Base-by-base conservation (phyloP, 495 filamentous ascomycete genomes). In the Annulohypoxylon bovei region DNA sequence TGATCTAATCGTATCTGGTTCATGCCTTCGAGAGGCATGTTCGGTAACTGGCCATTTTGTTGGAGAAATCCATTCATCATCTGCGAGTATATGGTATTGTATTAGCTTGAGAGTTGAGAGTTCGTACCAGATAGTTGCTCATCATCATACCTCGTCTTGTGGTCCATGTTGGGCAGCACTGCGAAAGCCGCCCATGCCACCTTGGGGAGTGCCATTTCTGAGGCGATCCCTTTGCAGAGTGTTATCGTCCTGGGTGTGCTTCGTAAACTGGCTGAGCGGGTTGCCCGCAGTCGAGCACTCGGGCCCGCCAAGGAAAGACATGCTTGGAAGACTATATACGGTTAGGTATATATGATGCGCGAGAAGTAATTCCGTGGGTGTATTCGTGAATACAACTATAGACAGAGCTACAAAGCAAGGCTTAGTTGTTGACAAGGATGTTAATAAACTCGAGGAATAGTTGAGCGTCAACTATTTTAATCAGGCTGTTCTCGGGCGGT, bases 271-370 rank as follows among this genome's bases (percentile, higher is more conserved):
- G 74, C 91, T 93, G 63, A 99, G 90, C 59, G 96, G 96, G 80
- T 98, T 99, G 74, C 90, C 93, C 58, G 92, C 94, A 42, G 95
- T 97, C 50, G 95, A 98, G 85, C 95, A 99, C 81, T 98, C 95
- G 8, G 75, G 68, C 70, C 94, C 92, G 71, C 95, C 92, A 68
- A 97, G 86, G 78, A 99, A 97, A 22, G 94, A 96, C 95, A 97
- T 97, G 68, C 57, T 82, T 16, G 64, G 49, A 39, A 7, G 30
- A 9, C n/a, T 50, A 28, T 16, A 22, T 49, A 37, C 44, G 33
- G 18, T 30, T 23, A n/a, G n/a, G n/a, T n/a, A n/a, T n/a, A 42
- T 16, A 42, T 42, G 39, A 20, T 18, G 20, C 7, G 39, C 32
- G 20, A 25, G 50, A 37, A 50, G 27, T 16, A 49, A 63, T 30